Evolutionary conservation across 2,329 filamentous ascomycete species (phyloP), one percentile per base, ranked within the genome.

Genomic region (Clonostachys rhizophaga): DNA sequence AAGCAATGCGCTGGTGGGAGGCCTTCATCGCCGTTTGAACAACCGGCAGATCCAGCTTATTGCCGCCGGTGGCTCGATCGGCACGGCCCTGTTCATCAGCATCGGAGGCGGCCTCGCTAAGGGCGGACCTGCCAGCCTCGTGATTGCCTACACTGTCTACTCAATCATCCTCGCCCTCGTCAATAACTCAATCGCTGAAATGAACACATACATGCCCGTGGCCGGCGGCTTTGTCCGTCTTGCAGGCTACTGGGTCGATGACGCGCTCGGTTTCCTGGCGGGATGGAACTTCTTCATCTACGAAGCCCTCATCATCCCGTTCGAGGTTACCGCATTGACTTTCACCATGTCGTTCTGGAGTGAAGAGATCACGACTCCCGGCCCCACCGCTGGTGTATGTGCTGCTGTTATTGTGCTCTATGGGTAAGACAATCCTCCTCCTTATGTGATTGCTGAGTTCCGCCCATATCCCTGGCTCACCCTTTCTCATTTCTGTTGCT

Each of bases 181-280:
- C 56, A 83, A 81, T 67, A 83, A 81, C 55, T 73, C 71, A 49
- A 70, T 82, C 49, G 79, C 80, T 10, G 80, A 84, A 58, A 83
- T 84, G 79, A 71, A 68, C 18, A 69, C 70, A 35, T 77, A 74
- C 52, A 77, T 79, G 68, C 80, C 80, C 14, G 72, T 84, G 36
- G 71, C 69, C 42, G 79, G 79, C 47, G 75, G 75, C 3, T 83
- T 81, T 57, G 73, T 83, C 50, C 76, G 80, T 45, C 69, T 83
- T 60, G 78, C 78, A 7, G 78, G 78, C 17, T 67, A 77, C 52
- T 49, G 78, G 74, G 78, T 81, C 8, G 80, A 84, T 58, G 78
- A 82, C 10, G 69, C 79, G 5, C 66, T 77, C 13, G 78, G 79
- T 35, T 81, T 83, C 53, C 66, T 68, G 48, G 68, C 64, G 39